These are phyloP conservation scores for Aschersonia sp. DNA, from an alignment of 2,329 filamentous ascomycete species.

Conservation along the genomic window DNA sequence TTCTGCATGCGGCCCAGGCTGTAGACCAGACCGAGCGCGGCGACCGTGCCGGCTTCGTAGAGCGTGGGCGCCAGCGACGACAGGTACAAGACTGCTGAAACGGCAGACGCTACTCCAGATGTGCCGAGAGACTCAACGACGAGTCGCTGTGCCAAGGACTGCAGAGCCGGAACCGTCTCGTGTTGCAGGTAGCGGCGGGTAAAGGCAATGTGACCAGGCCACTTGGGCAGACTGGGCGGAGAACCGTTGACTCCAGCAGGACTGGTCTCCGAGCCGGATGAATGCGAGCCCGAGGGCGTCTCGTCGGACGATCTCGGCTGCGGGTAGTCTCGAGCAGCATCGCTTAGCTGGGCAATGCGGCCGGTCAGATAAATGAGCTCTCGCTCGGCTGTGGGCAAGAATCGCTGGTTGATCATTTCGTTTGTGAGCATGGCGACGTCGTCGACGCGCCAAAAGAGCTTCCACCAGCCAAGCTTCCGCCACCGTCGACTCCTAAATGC, in stretches of 20 bases:
- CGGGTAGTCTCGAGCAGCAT: conserved; percentile 14
- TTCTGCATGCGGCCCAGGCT: conserved; percentile 44
- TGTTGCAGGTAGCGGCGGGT: conserved; percentile 51
- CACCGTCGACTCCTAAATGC: conserved; percentile 66
- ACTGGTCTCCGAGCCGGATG: conserved; percentile 11
- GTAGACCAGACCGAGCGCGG: conserved; percentile 44
- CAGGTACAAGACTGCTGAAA: conserved; percentile 42
- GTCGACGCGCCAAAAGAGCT: conserved; percentile 87
- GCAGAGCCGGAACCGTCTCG: conserved; percentile 55
- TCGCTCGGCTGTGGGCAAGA: conserved; percentile 65
- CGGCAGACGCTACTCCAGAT: conserved; percentile 42
- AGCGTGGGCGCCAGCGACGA: conserved; percentile 35
- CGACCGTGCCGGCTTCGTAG: conserved; percentile 48
- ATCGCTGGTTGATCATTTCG: conserved; percentile 62
- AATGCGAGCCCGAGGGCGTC: conserved; percentile 4
- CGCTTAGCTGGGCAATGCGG: conserved; percentile 42
- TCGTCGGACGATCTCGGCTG: conserved; percentile 17
- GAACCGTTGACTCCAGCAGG: conserved; percentile 10
- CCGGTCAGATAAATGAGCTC: conserved; percentile 74
- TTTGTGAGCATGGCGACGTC: conserved; percentile 74
- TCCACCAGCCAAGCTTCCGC: conserved; percentile 82
- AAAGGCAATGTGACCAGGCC: conserved; percentile 61
- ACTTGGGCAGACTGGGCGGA: conserved; percentile 28
- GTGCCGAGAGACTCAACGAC: conserved; percentile 64
- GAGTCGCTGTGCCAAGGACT: conserved; percentile 58